Evolutionary conservation across 2,329 filamentous ascomycete genomes (phyloP).

Genomic region (Zymoseptoria ardabiliae): DNA sequence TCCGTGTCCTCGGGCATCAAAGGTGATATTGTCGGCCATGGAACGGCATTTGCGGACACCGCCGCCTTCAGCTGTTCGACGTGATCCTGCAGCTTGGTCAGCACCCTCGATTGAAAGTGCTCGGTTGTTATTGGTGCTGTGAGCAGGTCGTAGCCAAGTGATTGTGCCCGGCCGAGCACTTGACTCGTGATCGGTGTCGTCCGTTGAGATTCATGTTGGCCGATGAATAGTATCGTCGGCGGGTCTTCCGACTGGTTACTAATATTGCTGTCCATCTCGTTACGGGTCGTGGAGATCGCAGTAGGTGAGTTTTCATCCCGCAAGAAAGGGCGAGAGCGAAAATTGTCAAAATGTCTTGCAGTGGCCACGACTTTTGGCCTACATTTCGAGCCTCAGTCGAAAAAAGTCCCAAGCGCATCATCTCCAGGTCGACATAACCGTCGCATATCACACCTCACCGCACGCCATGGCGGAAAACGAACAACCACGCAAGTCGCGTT

Average conservation of each 20-base stretch:
- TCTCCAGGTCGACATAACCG: background rate
- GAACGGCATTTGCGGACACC: constrained; percentile 30
- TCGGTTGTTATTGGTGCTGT: constrained; percentile 71
- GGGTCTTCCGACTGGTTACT: constrained; percentile 23
- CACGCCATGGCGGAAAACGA: constrained; percentile 40
- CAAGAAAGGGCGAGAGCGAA: no score
- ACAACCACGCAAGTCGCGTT: constrained; percentile 23
- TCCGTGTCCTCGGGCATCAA: constrained; percentile 74
- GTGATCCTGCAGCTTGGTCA: constrained; percentile 54
- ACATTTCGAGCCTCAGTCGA: no score
- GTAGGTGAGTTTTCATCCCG: no score
- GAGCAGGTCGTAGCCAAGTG: constrained; percentile 63
- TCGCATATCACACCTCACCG: background rate
- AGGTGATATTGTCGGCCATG: constrained; percentile 47
- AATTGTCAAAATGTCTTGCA: no score
- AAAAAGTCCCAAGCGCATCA: background rate
- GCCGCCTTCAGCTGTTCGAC: constrained; percentile 40
- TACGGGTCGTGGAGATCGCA: background rate
- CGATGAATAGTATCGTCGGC: constrained; percentile 57
- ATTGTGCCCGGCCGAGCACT: constrained; percentile 58
- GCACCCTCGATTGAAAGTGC: constrained; percentile 62
- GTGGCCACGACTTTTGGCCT: no score
- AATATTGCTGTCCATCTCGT: constrained; percentile 2
- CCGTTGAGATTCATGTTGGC: constrained; percentile 64
- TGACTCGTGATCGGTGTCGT: constrained; percentile 38